Percentiles rank a stretch among this genome's conserved stretches.
Conservation (phyloP, 2,329 filamentous ascomycete species). For the Corinectria fuckeliana region DNA sequence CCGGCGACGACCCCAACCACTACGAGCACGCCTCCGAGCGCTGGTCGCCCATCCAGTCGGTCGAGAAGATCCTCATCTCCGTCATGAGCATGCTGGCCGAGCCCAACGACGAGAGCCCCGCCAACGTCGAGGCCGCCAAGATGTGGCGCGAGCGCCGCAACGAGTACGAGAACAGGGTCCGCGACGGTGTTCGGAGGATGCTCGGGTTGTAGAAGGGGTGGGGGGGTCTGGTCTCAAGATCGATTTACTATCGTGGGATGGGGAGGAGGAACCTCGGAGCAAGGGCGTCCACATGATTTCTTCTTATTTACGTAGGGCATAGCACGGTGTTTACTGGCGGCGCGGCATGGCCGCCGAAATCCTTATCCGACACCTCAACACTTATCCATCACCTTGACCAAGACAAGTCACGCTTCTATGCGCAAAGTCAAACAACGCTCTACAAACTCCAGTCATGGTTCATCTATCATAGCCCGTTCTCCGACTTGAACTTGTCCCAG, state of each 20-base stretch:
- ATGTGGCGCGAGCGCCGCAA: conserved; percentile 88
- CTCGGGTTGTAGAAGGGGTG: conserved; percentile 66
- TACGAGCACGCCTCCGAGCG: conserved; percentile 96
- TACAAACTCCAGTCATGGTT: conserved; percentile 34
- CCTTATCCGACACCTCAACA: conserved; percentile 30
- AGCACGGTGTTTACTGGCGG: conserved; percentile 38
- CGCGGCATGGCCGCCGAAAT: conserved; percentile 28
- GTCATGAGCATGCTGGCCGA: conserved; percentile 99
- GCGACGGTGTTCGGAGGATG: conserved; percentile 79
- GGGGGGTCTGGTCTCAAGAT: not conserved
- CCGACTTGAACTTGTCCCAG: conserved; percentile 75
- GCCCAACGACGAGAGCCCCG: conserved; percentile 94
- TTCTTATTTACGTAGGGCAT: conserved; percentile 26
- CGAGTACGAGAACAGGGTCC: conserved; percentile 87
- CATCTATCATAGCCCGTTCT: conserved; percentile 64
- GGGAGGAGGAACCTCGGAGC: conserved; percentile 23
- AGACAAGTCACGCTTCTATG: conserved; percentile 32
- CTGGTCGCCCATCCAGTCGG: conserved; percentile 95
- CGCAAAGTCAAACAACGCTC: conserved; percentile 28
- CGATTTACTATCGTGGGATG: not conserved
- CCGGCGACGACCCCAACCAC: conserved; percentile 96
- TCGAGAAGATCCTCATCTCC: conserved; percentile 95
- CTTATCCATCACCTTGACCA: conserved; percentile 18
- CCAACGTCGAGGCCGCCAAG: conserved; percentile 94
- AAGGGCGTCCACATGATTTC: conserved; percentile 29